Percentiles rank a stretch among this genome's conserved stretches.
phyloP scores from a whole-genome alignment of 345 rosid genomes.

The Pugionium cornutum region DNA sequence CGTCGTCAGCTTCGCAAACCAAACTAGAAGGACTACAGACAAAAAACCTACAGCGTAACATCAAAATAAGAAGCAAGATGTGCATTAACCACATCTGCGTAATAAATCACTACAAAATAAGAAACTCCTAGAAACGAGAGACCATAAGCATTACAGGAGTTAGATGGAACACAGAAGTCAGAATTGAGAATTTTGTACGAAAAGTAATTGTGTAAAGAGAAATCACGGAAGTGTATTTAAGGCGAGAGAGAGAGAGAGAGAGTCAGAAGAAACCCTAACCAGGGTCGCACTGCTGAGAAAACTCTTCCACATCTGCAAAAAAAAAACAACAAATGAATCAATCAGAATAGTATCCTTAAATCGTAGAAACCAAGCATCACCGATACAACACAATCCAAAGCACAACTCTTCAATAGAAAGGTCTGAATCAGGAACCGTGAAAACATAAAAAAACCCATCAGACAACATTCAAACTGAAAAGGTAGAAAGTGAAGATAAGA shows the following conservation, averaged over 20 bases:
- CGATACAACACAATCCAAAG: constrained; percentile 2
- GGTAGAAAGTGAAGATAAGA: background rate
- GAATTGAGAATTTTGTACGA: background rate
- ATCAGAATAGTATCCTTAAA: constrained; percentile 9
- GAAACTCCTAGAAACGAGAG: background rate
- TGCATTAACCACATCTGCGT: constrained; percentile 2
- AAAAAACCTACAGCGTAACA: background rate
- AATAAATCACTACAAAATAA: constrained; percentile 7
- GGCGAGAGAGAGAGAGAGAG: constrained; percentile 6
- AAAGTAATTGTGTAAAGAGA: background rate
- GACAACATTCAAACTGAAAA: constrained; percentile 1
- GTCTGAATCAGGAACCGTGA: background rate
- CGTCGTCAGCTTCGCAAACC: background rate
- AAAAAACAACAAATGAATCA: background rate
- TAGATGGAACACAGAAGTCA: background rate
- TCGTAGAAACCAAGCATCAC: constrained; percentile 1
- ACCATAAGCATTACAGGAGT: too few species aligned
- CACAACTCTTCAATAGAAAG: background rate
- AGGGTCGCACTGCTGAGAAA: constrained; percentile 78
- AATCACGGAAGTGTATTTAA: background rate
- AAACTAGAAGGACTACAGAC: background rate
- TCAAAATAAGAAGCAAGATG: background rate
- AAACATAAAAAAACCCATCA: background rate
- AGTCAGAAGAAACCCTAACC: constrained; percentile 51
- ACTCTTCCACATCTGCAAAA: constrained; percentile 65